Evolutionary conservation across 768 basidiomycete genomes (phyloP).

Genomic region (Trametes meyenii): DNA sequence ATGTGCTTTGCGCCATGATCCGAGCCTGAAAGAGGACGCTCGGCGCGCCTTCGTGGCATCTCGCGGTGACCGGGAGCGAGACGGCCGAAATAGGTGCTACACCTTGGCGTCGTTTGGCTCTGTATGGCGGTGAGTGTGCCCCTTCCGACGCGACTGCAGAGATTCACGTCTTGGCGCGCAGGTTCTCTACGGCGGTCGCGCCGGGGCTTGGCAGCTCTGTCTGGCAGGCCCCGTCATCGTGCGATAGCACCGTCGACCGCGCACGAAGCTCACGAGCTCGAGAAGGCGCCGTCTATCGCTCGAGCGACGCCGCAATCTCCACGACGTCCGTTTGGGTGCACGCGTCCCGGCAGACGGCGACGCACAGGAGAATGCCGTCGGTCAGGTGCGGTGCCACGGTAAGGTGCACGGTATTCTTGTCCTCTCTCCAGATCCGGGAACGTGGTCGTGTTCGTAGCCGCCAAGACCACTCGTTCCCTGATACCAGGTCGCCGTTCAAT

Average conservation of each 20-base stretch:
- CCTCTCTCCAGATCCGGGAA: not conserved
- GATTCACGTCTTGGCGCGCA: not conserved
- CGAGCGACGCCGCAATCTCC: not conserved
- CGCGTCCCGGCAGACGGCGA: not conserved
- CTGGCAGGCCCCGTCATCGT: not conserved
- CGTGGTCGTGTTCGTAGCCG: not conserved
- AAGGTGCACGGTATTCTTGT: not conserved
- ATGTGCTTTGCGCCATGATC: too few species aligned
- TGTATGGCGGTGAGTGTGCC: not conserved
- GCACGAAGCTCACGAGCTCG: not conserved
- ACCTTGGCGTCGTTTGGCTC: too few species aligned
- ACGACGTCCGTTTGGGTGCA: not conserved
- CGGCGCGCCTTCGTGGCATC: too few species aligned
- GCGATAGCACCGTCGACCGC: not conserved
- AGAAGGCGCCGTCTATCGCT: not conserved
- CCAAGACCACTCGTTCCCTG: not conserved
- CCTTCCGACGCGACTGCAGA: not conserved
- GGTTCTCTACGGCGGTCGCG: not conserved
- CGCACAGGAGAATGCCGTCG: too few species aligned
- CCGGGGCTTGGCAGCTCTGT: slow-evolving; percentile 2
- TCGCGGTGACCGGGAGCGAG: too few species aligned
- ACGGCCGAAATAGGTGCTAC: too few species aligned
- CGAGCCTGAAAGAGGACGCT: too few species aligned
- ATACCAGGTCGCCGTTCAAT: not conserved
- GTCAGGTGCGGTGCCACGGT: not conserved